phyloP scores from a whole-genome alignment of 768 basidiomycete species.

The Hemileccinum rubropunctum region DNA sequence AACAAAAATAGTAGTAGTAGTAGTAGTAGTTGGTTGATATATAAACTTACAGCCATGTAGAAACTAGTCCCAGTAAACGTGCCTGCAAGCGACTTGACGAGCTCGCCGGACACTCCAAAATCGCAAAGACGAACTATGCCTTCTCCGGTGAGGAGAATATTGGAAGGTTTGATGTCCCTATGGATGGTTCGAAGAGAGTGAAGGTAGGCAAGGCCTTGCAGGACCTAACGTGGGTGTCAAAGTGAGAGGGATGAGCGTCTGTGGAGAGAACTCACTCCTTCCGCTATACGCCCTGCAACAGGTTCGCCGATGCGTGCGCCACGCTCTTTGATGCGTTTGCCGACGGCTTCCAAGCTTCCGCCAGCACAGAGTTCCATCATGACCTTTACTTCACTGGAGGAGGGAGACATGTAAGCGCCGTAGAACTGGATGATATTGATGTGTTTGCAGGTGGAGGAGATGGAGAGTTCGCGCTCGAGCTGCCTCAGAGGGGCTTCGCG shows the following conservation, averaged over 20 bases:
- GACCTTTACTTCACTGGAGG: slow-evolving; percentile 90
- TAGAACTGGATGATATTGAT: slow-evolving; percentile 89
- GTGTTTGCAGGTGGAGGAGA: slow-evolving; percentile 82
- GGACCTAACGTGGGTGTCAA: slow-evolving; percentile 46
- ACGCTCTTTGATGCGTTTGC: slow-evolving; percentile 76
- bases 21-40: not conserved
- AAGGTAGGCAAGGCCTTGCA: slow-evolving; percentile 92
- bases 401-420: slow-evolving; percentile 87
- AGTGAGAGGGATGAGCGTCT: not conserved
- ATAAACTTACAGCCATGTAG: slow-evolving; percentile 91
- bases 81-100: slow-evolving; percentile 86
- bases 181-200: slow-evolving; percentile 92
- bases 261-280: slow-evolving; percentile 63
- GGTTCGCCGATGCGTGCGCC: slow-evolving; percentile 80
- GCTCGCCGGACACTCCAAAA: slow-evolving; percentile 96
- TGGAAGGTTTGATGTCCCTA: slow-evolving; percentile 93
- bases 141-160: slow-evolving; percentile 84
- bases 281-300: slow-evolving; percentile 88
- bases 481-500: slow-evolving; percentile 90
- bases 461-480: slow-evolving; percentile 87
- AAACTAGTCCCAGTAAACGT: slow-evolving; percentile 98
- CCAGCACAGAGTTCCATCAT: slow-evolving; percentile 91
- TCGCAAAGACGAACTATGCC: slow-evolving; percentile 92
- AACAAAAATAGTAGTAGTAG: too few relatives aligned
- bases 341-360: slow-evolving; percentile 85